Evolutionary conservation across 1,139 yeast species (phyloP).

Genomic region (Suhomyces atakaporum): DNA sequence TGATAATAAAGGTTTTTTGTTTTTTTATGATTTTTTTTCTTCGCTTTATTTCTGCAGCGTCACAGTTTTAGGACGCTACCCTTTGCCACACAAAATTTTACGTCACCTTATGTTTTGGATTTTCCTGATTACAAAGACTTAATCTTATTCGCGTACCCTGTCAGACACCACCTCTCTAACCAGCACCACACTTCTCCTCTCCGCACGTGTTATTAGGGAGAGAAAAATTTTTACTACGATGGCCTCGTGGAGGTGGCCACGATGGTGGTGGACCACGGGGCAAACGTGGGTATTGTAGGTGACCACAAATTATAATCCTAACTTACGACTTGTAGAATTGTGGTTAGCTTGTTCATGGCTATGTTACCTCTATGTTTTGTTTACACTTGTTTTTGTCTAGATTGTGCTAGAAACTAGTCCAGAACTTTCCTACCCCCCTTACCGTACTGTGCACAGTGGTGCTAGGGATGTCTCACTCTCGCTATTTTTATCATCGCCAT

Average conservation of each 20-base stretch:
- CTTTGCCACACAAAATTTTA: slow-evolving; percentile 1
- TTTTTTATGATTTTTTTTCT: no score
- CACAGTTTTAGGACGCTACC: slow-evolving; percentile 1
- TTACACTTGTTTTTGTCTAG: background rate
- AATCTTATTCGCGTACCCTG: slow-evolving; percentile 2
- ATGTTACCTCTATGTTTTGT: no score
- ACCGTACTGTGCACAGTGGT: background rate
- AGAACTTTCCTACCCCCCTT: background rate
- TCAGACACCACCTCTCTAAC: slow-evolving; percentile 6
- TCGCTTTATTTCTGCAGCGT: no score
- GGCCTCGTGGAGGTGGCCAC: slow-evolving; percentile 1
- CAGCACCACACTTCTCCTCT: slow-evolving; percentile 2
- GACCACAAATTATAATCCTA: no score
- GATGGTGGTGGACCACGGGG: background rate
- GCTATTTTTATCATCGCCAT: background rate
- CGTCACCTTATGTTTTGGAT: slow-evolving; percentile 7
- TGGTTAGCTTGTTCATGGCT: no score
- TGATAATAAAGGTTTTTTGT: slow-evolving; percentile 7
- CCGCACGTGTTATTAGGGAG: slow-evolving; percentile 7
- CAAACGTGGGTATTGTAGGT: background rate
- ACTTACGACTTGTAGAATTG: no score
- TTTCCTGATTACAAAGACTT: slow-evolving; percentile 4
- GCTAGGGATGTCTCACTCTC: background rate
- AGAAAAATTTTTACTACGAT: slow-evolving; percentile 1
- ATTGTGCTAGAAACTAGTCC: background rate